Conservation (phyloP, 345 rosid genomes). For the Aquilaria yunnanensis region DNA sequence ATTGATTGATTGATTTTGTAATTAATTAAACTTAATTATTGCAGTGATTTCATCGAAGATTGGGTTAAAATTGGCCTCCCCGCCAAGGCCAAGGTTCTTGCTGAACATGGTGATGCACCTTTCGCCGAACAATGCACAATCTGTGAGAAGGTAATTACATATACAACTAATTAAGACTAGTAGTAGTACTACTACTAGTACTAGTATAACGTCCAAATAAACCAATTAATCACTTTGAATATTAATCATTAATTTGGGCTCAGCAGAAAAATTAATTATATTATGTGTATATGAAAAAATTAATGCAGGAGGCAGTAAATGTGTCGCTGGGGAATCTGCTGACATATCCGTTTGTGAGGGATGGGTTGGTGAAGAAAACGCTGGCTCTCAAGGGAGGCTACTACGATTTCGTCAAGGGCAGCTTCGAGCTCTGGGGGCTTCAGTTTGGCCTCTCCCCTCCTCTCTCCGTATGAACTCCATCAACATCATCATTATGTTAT, state of each 20-base stretch:
- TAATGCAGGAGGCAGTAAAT: conserved; percentile 91
- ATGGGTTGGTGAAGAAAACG: conserved; percentile 76
- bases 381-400: conserved; percentile 82
- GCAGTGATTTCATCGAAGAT: conserved; percentile 94
- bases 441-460: conserved; percentile 64
- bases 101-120: conserved; percentile 28
- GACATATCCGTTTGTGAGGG: conserved; percentile 91
- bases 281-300: no score
- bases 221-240: no score
- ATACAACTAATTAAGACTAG: no score
- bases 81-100: conserved; percentile 62
- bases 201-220: no score
- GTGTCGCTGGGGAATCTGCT: conserved; percentile 81
- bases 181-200: no score
- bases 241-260: no score
- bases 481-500: background rate
- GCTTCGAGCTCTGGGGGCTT: conserved; percentile 96
- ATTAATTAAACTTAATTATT: conserved; percentile 5
- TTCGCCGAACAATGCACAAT: conserved; percentile 43
- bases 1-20: no score
- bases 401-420: conserved; percentile 78
- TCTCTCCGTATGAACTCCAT: conserved; percentile 67
- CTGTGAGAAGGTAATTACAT: conserved; percentile 69
- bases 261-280: no score
- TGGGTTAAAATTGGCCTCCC: conserved; percentile 82